phyloP scores from a whole-genome alignment of 129 eudicot species.

The Centella asiatica region DNA sequence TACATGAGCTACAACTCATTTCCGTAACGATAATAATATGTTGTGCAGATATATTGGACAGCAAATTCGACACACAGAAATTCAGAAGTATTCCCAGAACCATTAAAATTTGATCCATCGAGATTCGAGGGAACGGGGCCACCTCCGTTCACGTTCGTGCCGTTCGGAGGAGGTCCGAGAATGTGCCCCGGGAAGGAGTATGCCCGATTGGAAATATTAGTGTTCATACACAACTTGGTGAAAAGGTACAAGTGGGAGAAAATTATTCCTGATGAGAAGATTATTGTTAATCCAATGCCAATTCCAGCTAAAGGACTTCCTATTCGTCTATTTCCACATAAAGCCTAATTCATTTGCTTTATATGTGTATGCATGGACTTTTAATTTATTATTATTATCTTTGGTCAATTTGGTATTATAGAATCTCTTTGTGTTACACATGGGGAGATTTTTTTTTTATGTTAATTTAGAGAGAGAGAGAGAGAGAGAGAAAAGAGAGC shows the following conservation, averaged over 20 bases:
- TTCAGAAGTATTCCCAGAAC: slow-evolving; percentile 51
- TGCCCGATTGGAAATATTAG: slow-evolving; percentile 65
- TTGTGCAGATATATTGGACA: slow-evolving; percentile 61
- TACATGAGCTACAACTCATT: too few relatives aligned
- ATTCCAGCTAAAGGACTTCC: slow-evolving; percentile 75
- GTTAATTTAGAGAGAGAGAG: too few relatives aligned
- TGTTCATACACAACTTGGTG: slow-evolving; percentile 72
- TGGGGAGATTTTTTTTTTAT: too few relatives aligned
- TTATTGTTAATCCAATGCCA: slow-evolving; percentile 68
- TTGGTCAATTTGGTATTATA: too few relatives aligned
- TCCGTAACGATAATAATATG: not conserved
- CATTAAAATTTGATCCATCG: slow-evolving; percentile 52
- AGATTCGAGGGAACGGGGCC: slow-evolving; percentile 72
- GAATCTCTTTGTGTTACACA: too few relatives aligned
- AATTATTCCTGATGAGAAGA: slow-evolving; percentile 58
- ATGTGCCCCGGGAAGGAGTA: slow-evolving; percentile 92
- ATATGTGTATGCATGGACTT: too few relatives aligned
- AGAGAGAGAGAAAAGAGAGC: too few relatives aligned
- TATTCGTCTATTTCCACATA: slow-evolving; percentile 49
- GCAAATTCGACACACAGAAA: slow-evolving; percentile 65
- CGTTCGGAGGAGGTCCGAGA: slow-evolving; percentile 91
- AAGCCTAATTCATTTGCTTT: slow-evolving; percentile 1
- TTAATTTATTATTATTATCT: too few relatives aligned
- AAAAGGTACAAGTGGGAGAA: slow-evolving; percentile 65
- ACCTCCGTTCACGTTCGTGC: slow-evolving; percentile 60